Percentiles rank a stretch among this genome's conserved stretches.
phyloP scores from a whole-genome alignment of 495 filamentous ascomycete species.

The Penicillium herquei region DNA sequence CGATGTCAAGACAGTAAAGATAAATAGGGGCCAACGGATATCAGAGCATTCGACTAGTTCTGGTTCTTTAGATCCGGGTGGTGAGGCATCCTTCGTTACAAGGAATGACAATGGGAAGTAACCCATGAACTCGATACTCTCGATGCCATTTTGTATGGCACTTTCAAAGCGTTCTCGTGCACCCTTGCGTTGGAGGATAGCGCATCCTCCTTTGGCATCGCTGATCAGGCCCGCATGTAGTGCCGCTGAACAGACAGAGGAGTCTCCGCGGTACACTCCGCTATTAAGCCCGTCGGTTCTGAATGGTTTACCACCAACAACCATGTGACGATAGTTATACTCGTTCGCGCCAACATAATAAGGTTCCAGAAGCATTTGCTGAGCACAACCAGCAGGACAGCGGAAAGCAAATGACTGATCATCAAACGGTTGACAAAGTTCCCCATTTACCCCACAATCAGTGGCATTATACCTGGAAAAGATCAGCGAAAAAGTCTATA shows the following conservation, averaged over 20 bases:
- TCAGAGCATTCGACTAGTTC: slow-evolving; percentile 53
- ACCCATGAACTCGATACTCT: slow-evolving; percentile 63
- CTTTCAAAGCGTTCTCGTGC: slow-evolving; percentile 53
- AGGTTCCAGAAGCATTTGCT: slow-evolving; percentile 63
- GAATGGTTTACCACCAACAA: slow-evolving; percentile 65
- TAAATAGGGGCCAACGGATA: slow-evolving; percentile 65
- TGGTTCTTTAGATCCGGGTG: slow-evolving; percentile 14
- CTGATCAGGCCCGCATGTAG: slow-evolving; percentile 71
- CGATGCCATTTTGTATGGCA: slow-evolving; percentile 57
- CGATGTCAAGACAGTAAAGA: slow-evolving; percentile 63
- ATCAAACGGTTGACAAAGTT: slow-evolving; percentile 69
- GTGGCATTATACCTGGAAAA: slow-evolving; percentile 43
- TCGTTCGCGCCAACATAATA: slow-evolving; percentile 67
- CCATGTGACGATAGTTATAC: slow-evolving; percentile 60
- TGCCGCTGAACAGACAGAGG: slow-evolving; percentile 71
- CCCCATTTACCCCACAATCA: slow-evolving; percentile 69
- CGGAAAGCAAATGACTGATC: slow-evolving; percentile 65
- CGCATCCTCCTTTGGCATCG: slow-evolving; percentile 67
- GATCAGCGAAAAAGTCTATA: not conserved
- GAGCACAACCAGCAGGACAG: slow-evolving; percentile 68
- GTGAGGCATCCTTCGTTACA: slow-evolving; percentile 39
- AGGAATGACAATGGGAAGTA: slow-evolving; percentile 69
- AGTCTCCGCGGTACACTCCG: slow-evolving; percentile 71
- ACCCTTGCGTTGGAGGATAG: slow-evolving; percentile 63
- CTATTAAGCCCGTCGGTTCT: slow-evolving; percentile 31